These are phyloP conservation scores for Rhynchosporium secalis DNA, from an alignment of 2,329 filamentous ascomycete species.

Conservation along the genomic window DNA sequence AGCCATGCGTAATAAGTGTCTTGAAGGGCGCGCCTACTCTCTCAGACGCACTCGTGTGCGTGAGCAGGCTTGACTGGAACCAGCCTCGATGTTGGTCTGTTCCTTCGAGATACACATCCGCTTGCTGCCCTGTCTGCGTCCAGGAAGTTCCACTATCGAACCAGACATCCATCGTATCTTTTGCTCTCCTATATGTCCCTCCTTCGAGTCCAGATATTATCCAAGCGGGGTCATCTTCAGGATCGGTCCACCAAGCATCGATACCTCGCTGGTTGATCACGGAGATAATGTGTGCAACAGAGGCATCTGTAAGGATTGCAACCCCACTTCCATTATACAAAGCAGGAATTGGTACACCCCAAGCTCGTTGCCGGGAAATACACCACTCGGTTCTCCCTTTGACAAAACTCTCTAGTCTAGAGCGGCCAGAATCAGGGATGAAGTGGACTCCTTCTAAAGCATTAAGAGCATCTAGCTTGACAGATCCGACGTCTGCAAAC, in stretches of 20 bases:
- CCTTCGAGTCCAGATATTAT: slow-evolving; percentile 63
- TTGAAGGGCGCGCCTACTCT: slow-evolving; percentile 68
- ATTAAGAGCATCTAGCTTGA: slow-evolving; percentile 72
- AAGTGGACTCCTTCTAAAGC: slow-evolving; percentile 74
- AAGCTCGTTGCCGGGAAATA: slow-evolving; percentile 91
- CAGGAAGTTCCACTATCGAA: slow-evolving; percentile 98
- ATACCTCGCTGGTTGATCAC: slow-evolving; percentile 75
- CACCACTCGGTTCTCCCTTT: slow-evolving; percentile 93
- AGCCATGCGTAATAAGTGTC: slow-evolving; percentile 91
- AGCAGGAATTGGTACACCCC: slow-evolving; percentile 95
- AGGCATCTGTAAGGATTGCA: slow-evolving; percentile 76
- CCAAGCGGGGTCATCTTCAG: slow-evolving; percentile 74
- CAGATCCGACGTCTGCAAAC: slow-evolving; percentile 89
- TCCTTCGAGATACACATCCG: slow-evolving; percentile 91
- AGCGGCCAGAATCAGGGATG: slow-evolving; percentile 71
- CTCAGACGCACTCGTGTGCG: slow-evolving; percentile 58
- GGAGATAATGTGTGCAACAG: slow-evolving; percentile 80
- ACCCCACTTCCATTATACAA: slow-evolving; percentile 73
- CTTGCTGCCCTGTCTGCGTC: slow-evolving; percentile 60
- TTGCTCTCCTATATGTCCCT: slow-evolving; percentile 69
- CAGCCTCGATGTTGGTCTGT: slow-evolving; percentile 96
- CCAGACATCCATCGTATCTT: slow-evolving; percentile 99
- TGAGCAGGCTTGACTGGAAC: slow-evolving; percentile 96
- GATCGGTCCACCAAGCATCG: slow-evolving; percentile 94
- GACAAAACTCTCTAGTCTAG: slow-evolving; percentile 81